These are phyloP conservation scores for Malbranchea zuffiana DNA, from an alignment of 2,329 filamentous ascomycete genomes.

Conservation along the genomic window DNA sequence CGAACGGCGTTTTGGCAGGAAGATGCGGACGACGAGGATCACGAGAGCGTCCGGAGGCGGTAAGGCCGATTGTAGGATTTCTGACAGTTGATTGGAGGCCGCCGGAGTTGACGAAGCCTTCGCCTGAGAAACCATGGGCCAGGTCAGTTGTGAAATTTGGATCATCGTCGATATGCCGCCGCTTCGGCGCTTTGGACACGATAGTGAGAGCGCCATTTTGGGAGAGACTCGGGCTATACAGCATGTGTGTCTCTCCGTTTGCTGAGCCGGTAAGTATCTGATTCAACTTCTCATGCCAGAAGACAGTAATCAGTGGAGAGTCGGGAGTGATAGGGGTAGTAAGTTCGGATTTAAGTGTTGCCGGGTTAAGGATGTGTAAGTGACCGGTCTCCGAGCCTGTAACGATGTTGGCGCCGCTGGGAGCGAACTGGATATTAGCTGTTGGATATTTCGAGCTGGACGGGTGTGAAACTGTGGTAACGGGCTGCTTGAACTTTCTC, in stretches of 20 bases:
- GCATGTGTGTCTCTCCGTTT: conserved; percentile 76
- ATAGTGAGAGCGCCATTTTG: conserved; percentile 71
- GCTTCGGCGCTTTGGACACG: conserved; percentile 88
- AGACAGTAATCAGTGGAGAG: conserved; percentile 67
- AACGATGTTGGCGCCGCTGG: conserved; percentile 70
- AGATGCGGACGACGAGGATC: conserved; percentile 81
- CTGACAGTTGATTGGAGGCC: conserved; percentile 59
- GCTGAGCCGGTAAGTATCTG: conserved; percentile 92
- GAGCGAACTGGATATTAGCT: conserved; percentile 81
- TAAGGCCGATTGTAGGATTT: conserved; percentile 62
- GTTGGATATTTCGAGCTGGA: conserved; percentile 78
- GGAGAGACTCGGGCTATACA: conserved; percentile 82
- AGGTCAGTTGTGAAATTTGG: conserved; percentile 76
- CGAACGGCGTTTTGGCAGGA: conserved; percentile 76
- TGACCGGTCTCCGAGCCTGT: conserved; percentile 79
- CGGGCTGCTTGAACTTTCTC: conserved; percentile 82
- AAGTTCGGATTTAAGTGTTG: conserved; percentile 73
- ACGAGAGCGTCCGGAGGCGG: conserved; percentile 61
- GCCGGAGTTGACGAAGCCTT: conserved; percentile 62
- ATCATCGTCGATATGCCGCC: conserved; percentile 90
- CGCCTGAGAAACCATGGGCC: conserved; percentile 67
- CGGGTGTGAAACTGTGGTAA: conserved; percentile 65
- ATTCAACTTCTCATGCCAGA: conserved; percentile 91
- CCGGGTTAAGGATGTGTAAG: conserved; percentile 86
- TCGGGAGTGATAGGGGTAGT: conserved; percentile 82